Percentiles rank a stretch among this genome's conserved stretches.
phyloP scores from a whole-genome alignment of 2,329 filamentous ascomycete genomes.

The Venturia oleaginea region DNA sequence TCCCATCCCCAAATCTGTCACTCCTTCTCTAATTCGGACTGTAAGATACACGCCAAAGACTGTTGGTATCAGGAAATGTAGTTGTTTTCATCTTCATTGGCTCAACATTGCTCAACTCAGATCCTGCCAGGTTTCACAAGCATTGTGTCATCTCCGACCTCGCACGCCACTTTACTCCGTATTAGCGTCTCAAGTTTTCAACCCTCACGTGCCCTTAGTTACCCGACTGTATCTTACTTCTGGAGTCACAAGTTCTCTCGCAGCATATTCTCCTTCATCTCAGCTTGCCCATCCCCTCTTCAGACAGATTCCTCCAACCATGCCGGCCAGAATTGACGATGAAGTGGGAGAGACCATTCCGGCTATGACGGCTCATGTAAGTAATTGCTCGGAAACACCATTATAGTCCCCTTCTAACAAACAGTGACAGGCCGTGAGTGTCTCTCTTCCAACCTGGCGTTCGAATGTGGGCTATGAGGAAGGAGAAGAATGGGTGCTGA shows the following conservation, averaged over 20 bases:
- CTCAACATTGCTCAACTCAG: no score
- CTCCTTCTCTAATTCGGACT: no score
- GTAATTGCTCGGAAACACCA: not conserved
- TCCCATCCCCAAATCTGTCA: no score
- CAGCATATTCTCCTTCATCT: not conserved
- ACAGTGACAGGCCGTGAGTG: slow-evolving; percentile 78
- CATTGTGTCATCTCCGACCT: not conserved
- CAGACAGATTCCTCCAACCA: not conserved
- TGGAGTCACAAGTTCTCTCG: not conserved
- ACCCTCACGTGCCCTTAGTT: not conserved
- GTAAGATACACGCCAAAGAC: not conserved
- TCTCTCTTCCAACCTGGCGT: slow-evolving; percentile 88
- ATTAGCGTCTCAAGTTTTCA: not conserved
- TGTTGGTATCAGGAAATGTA: no score
- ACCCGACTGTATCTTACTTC: not conserved
- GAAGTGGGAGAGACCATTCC: slow-evolving; percentile 15
- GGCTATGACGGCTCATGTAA: slow-evolving; percentile 15
- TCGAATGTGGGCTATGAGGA: slow-evolving; percentile 92
- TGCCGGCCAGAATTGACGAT: slow-evolving; percentile 3
- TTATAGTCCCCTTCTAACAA: not conserved
- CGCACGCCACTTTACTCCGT: not conserved
- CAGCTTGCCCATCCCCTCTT: not conserved
- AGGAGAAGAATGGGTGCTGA: slow-evolving; percentile 76
- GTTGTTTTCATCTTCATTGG: no score
- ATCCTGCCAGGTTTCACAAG: not conserved